A percentile compares a stretch with the other conserved stretches of the same genome.
Evolutionary conservation across 306 rosid genomes (phyloP).

Genomic region (Canavalia ensiformis): DNA sequence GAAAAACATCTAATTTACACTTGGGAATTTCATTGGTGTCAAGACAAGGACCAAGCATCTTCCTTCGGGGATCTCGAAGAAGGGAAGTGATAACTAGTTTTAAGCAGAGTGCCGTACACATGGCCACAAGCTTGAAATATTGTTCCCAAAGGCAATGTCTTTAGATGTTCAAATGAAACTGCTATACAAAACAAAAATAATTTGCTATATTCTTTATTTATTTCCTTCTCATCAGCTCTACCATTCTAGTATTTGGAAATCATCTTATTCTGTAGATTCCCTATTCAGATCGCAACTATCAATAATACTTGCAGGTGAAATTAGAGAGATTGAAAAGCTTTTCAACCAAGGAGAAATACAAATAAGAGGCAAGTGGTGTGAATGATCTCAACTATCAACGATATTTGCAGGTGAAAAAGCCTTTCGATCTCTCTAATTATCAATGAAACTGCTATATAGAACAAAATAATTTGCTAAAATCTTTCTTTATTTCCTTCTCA

Average conservation of each 20-base stretch:
- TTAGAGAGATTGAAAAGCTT: conserved; percentile 26
- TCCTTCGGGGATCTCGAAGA: conserved; percentile 4
- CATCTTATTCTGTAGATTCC: neutral
- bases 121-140: conserved; percentile 21
- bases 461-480: conserved; percentile 22
- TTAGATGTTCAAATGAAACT: conserved; percentile 18
- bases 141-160: conserved; percentile 20
- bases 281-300: conserved; percentile 1
- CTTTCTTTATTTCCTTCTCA: conserved; percentile 38
- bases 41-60: conserved; percentile 14
- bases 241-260: conserved; percentile 26
- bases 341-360: conserved; percentile 19
- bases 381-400: neutral
- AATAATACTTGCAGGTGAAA: conserved; percentile 14
- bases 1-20: conserved; percentile 23
- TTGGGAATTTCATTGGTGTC: neutral
- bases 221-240: conserved; percentile 28
- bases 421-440: too few species aligned
- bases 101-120: conserved; percentile 17
- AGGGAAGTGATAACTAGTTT: conserved; percentile 30
- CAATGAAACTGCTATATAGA: too few species aligned
- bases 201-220: conserved; percentile 35
- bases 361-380: neutral
- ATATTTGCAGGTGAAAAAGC: too few species aligned
- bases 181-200: conserved; percentile 5